Evolutionary conservation across 495 filamentous ascomycete genomes (phyloP), one percentile per base, ranked within the genome.

Genomic region (Hypoxylon trugodes): DNA sequence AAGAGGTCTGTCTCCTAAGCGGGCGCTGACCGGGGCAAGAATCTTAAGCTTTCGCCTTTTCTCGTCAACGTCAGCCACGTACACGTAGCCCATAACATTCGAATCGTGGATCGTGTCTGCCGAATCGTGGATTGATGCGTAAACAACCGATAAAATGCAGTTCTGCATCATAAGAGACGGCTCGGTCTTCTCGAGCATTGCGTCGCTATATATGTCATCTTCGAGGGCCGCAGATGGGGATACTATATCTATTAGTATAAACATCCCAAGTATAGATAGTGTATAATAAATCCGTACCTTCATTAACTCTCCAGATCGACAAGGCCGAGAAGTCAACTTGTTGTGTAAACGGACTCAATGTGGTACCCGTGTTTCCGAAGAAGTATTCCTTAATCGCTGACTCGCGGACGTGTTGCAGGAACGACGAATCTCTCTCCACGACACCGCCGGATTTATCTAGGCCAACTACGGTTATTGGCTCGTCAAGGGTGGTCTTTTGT

Each of bases 11-110:
- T 87, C 82, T 0, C 91, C 92, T 43, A 96, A 76, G 32, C 90
- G 84, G 7, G 91, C 92, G 28, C 86, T 89, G 46, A 96, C 84
- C 4, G 95, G 94, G 1, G 89, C 87, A 33, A 98, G 79, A 12
- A 97, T 80, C 59, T 90, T 88, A 46, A 98, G 79, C 72, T 89
- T 89, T 51, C 87, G 86, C 76, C 90, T 90, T 49, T 92, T 88
- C 43, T 88, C 89, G 63, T 99, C 94, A 6, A 98, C 93, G 45
- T 95, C 90, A 0, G 89, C 85, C 26, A 99, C 88, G 70, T 96
- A 96, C 32, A 97, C 83, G 74, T 96, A 98, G 4, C 95, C 95
- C 81, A 96, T 88, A 15, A 97, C 87, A 35, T 89, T 92, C 0
- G 93, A 88, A 63, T 95, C 90, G 9, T 90, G 86, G 38, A 98